Evolutionary conservation across 371 early-diverging fungal species (phyloP), one percentile per base, ranked within the genome.

Genomic region (Synchytrium microbalum): DNA sequence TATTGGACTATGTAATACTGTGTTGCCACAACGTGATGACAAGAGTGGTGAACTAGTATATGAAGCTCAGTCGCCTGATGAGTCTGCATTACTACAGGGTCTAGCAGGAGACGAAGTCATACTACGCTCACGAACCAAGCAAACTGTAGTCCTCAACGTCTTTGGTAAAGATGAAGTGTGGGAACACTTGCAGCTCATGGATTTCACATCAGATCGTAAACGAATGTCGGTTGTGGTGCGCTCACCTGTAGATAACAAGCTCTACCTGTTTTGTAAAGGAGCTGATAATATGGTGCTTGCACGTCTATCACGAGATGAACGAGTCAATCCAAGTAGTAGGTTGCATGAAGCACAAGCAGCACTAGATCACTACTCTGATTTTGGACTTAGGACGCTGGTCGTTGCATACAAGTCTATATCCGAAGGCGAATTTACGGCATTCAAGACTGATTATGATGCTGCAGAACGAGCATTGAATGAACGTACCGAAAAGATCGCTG

Each of bases 1-100:
- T 38, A 19, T 38, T 10, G 46, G 46, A 5, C 19, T 38, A 38
- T 38, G 46, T 38, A 38, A 38, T 19, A 38, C 46, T 19, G 46
- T 38, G 19, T 38, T 38, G 19, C 46, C 46, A 38, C 46, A 38
- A 38, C 46, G 46, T 38, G 46, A 38, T 38, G 46, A 38, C 19
- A 5, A 19, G 5, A 38, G 10, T 38, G 46, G 46, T 5, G 66
- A 62, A 25, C 61, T 79, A 27, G 79, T 87, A 14, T 98, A 97
- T 71, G 98, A 99, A 74, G 98, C 99, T 0, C 90, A 96, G n/a
- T 93, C 94, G 31, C 99, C 99, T 5, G 99, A 99, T 77, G 99
- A 99, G 74, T 88, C 99, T 1, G 99, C 99, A 0, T 96, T 99
- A 63, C 96, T 99, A 16, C 84, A 90, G 67, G 99, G 99, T 3